Base-by-base conservation (phyloP, 1,284 basidiomycete genomes). In the Exsudoporus floridanus region DNA sequence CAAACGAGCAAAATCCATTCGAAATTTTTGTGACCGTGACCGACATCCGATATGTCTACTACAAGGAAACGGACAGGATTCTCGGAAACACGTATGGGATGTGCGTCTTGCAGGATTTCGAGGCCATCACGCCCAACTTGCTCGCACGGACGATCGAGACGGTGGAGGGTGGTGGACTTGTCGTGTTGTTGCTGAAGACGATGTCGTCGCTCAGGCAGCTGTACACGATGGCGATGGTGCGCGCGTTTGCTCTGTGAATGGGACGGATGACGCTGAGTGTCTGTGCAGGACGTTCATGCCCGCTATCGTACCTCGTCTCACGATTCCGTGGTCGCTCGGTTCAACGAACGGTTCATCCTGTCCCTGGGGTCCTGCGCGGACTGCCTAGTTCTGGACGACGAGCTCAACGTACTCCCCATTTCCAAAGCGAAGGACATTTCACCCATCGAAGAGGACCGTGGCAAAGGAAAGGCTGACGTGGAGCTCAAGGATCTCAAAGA, bases 1-100 rank as follows among this genome's bases (percentile, higher is more conserved):
- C 91, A 23, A 96, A 96, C 66, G 93, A 98, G 54, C 93, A 96
- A 69, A 87, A 93, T 69, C 96, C 97, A 1, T 99, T 99, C 66
- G 97, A 99, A 76, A 91, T 99, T 50, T 99, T 99, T 66, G 89
- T 99, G 23, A 91, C 92, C 4, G 94, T 98, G n/a, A 99, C 97
- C 8, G 96, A 99, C 70, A 98, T 99, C 54, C 88, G 96, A 57
- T 99, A 99, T 77, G 92, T 90, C 82, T 92, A 90, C 74, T 91
- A 97, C 77, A 97, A 96, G 70, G 94, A 98, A 66, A 94, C 93
- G 1, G 86, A 95, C 53, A 96, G 96, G 73, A 93, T 97, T 58
- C 85, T 99, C 30, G 97, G 97, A 64, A 92, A 98, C 69, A 99
- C 97, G 0, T 98, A 91, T 72, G 96, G 96, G 41, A 99, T 99